These are phyloP conservation scores for Neurospora intermedia DNA, from an alignment of 495 filamentous ascomycete genomes.

Conservation along the genomic window DNA sequence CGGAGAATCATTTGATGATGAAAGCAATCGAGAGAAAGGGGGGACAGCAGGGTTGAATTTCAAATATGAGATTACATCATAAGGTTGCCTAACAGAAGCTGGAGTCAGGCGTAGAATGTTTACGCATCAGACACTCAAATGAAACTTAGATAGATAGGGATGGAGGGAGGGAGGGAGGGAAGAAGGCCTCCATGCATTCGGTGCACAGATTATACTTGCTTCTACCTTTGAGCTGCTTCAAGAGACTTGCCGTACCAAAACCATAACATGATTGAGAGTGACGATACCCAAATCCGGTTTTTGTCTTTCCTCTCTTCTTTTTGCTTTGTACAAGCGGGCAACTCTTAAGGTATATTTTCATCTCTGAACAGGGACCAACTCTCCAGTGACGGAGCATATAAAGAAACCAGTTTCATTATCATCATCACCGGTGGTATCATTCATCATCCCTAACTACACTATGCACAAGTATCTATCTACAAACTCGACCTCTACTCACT, in stretches of 20 bases:
- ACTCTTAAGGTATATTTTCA: neutral
- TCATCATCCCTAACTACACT: neutral
- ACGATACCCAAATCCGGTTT: conserved; percentile 5
- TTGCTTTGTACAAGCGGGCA: neutral
- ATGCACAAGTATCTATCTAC: neutral
- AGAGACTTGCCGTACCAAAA: neutral
- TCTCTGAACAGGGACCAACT: neutral
- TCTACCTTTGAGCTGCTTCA: neutral
- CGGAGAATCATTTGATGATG: neutral
- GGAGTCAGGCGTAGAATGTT: neutral
- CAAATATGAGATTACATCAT: neutral
- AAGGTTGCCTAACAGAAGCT: neutral
- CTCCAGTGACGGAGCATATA: neutral
- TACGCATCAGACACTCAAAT: neutral
- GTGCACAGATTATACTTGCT: neutral
- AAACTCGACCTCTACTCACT: neutral
- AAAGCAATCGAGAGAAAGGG: neutral
- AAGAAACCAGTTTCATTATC: neutral
- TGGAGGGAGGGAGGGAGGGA: neutral
- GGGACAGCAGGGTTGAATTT: neutral
- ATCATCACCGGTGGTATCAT: neutral
- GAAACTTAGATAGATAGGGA: neutral
- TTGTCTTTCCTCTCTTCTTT: conserved; percentile 7
- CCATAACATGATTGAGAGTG: neutral
- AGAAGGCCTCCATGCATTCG: neutral